A percentile compares a stretch with the other conserved stretches of the same genome.
These are phyloP conservation scores for Exophiala oligosperma DNA, from an alignment of 2,329 filamentous ascomycete genomes.

Conservation along the genomic window DNA sequence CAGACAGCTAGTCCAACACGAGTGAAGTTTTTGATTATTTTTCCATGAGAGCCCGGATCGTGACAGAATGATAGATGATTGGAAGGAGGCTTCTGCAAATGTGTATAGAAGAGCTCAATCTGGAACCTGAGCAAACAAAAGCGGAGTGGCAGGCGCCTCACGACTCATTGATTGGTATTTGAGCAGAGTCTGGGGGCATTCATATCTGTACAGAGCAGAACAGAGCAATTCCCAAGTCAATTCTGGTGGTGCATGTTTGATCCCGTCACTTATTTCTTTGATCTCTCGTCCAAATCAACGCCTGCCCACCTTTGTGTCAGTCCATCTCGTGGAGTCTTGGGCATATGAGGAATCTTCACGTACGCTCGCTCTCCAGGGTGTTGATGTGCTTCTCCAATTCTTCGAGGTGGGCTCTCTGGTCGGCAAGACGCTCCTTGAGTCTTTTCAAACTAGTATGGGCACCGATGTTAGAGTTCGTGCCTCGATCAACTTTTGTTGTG, in stretches of 20 bases:
- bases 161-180: too few species aligned
- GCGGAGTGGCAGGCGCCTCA: too few species aligned
- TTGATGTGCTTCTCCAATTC: constrained; percentile 88
- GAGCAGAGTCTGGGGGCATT: neutral
- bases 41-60: too few species aligned
- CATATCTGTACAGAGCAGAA: neutral
- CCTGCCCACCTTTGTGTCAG: neutral
- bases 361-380: constrained; percentile 71
- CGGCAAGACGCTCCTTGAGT: constrained; percentile 67
- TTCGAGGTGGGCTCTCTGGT: constrained; percentile 80
- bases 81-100: too few species aligned
- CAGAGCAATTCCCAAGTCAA: neutral
- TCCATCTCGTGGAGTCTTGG: neutral
- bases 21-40: too few species aligned
- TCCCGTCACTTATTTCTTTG: neutral
- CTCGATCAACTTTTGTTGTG: too few species aligned
- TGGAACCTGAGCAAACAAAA: too few species aligned
- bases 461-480: neutral
- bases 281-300: neutral
- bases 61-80: too few species aligned
- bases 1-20: neutral
- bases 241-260: too few species aligned
- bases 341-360: constrained; percentile 55
- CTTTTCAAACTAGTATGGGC: constrained; percentile 57
- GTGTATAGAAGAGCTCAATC: too few species aligned